A percentile compares a stretch with the other conserved stretches of the same genome.
Conservation (phyloP, 345 rosid species). For the Eucalyptus dawsonii region DNA sequence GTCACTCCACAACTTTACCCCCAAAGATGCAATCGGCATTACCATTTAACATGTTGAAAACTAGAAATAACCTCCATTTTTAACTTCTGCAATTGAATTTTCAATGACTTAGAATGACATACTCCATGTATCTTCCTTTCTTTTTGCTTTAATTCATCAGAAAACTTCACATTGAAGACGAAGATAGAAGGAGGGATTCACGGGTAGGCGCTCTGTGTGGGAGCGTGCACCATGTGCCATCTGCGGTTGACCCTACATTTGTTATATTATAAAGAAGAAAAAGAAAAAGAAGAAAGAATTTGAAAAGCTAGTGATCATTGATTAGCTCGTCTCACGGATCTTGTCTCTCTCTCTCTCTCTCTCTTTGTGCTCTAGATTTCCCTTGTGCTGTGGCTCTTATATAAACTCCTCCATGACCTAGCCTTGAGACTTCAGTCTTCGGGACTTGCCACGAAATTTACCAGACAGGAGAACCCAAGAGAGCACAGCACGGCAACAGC, state of each 20-base stretch:
- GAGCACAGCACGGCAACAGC: neutral
- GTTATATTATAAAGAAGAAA: neutral
- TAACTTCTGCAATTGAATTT: neutral
- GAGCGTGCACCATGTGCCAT: constrained; percentile 28
- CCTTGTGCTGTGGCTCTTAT: neutral
- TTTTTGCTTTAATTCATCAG: neutral
- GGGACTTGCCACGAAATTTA: neutral
- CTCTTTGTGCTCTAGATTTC: neutral
- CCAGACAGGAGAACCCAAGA: neutral
- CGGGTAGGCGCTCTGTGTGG: constrained; percentile 16
- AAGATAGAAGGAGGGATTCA: constrained; percentile 4
- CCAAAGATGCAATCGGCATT: neutral
- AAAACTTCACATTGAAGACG: neutral
- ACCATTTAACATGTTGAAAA: neutral
- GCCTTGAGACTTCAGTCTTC: neutral
- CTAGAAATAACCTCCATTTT: neutral
- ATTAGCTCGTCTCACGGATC: constrained; percentile 61
- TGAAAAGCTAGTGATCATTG: neutral
- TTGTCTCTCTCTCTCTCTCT: constrained; percentile 17
- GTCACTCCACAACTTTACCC: neutral
- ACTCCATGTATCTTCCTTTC: neutral
- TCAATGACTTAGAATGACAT: neutral
- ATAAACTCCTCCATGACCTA: neutral
- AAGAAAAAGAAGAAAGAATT: neutral
- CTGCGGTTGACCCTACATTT: constrained; percentile 4